Percentiles rank a stretch among this genome's conserved stretches.
Evolutionary conservation across 2,329 filamentous ascomycete species (phyloP).

Genomic region (Stagonosporopsis tanaceti): DNA sequence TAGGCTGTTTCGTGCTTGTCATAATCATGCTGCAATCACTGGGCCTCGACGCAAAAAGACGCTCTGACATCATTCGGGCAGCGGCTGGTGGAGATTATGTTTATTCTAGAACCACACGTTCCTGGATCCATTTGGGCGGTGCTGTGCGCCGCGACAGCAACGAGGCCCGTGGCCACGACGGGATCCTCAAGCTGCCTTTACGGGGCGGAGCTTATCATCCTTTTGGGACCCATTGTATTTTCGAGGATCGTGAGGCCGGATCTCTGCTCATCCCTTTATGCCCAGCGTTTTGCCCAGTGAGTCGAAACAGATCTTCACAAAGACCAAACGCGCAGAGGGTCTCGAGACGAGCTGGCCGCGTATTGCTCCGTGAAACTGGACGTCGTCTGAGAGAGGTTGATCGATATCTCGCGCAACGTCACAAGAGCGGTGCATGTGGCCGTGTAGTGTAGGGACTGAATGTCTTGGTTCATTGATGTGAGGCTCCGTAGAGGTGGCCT

Average conservation of each 20-base stretch:
- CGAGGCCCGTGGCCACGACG: constrained; percentile 1
- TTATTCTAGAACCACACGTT: constrained; percentile 11
- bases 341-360: constrained; percentile 2
- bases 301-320: background rate
- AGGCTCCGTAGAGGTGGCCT: background rate
- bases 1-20: constrained; percentile 8
- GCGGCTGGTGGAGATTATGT: constrained; percentile 4
- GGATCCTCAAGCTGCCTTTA: constrained; percentile 8
- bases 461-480: constrained; percentile 4
- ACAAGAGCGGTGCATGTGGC: background rate
- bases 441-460: background rate
- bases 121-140: background rate
- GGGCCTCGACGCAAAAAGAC: background rate
- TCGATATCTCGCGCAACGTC: background rate
- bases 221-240: constrained; percentile 1
- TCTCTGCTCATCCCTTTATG: constrained; percentile 1
- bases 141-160: background rate
- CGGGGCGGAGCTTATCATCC: background rate
- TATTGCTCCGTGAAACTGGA: constrained; percentile 4
- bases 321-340: background rate
- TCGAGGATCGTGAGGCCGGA: background rate
- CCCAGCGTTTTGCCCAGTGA: background rate
- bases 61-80: constrained; percentile 15
- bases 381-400: background rate
- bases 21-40: constrained; percentile 13